Evolutionary conservation across 805 yeast species (phyloP).

Genomic region (Sporopachydermia lactativora): DNA sequence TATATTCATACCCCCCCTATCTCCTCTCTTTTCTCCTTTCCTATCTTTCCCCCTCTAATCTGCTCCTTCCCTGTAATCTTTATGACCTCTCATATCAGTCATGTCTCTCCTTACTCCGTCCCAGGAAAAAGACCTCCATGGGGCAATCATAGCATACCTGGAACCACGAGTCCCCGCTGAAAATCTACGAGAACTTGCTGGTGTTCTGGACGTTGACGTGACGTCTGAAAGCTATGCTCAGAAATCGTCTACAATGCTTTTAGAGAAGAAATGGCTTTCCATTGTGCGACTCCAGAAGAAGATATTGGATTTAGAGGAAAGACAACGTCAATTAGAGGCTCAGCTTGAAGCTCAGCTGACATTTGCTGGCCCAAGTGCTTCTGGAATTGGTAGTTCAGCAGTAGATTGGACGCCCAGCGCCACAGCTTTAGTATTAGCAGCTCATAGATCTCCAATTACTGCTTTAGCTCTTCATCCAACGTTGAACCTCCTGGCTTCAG

Average conservation of each 20-base stretch:
- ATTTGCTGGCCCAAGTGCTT: slow-evolving; percentile 11
- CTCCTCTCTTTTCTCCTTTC: no score
- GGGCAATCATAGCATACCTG: slow-evolving; percentile 35
- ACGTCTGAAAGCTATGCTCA: slow-evolving; percentile 15
- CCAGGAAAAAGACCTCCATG: slow-evolving; percentile 32
- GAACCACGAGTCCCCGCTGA: slow-evolving; percentile 16
- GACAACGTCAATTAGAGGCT: slow-evolving; percentile 5
- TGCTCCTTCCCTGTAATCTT: no score
- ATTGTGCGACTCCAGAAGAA: slow-evolving; percentile 67
- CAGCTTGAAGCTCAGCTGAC: slow-evolving; percentile 1
- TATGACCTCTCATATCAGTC: no score
- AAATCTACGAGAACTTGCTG: slow-evolving; percentile 4
- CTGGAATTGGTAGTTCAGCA: slow-evolving; percentile 12
- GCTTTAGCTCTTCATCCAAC: slow-evolving; percentile 60
- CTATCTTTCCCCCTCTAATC: no score
- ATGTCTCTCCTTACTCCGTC: slow-evolving; percentile 24
- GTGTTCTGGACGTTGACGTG: slow-evolving; percentile 5
- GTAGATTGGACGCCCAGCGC: slow-evolving; percentile 54
- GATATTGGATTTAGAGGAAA: slow-evolving; percentile 50
- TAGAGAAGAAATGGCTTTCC: slow-evolving; percentile 80
- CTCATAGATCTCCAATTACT: slow-evolving; percentile 48
- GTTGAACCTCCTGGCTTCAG: slow-evolving; percentile 50
- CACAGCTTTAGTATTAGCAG: slow-evolving; percentile 27
- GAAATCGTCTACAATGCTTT: slow-evolving; percentile 18
- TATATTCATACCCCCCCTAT: no score